phyloP scores from a whole-genome alignment of 441 rosid genomes.

The Populus tomentosa region DNA sequence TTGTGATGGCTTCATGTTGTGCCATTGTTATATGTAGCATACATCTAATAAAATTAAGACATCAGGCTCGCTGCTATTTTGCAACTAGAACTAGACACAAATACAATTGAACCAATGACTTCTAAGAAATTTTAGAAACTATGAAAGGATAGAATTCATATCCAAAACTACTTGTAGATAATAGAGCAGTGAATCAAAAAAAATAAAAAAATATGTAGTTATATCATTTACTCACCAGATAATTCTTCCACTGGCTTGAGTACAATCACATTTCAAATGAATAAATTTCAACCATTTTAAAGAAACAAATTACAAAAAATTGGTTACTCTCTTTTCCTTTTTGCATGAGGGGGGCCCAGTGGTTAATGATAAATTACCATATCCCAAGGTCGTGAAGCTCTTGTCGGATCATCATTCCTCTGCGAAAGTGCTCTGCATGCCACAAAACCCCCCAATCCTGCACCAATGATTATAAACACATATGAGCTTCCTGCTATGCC shows the following conservation, averaged over 20 bases:
- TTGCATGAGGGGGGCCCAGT: background rate
- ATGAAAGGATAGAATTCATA: background rate
- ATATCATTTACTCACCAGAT: background rate
- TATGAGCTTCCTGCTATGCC: background rate
- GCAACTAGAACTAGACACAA: background rate
- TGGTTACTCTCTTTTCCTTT: background rate
- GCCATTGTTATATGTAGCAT: background rate
- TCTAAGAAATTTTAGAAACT: background rate
- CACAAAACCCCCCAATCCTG: slow-evolving; percentile 96
- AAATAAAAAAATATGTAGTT: background rate
- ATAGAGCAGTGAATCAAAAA: background rate
- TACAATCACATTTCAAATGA: background rate
- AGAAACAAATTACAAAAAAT: slow-evolving; percentile 3
- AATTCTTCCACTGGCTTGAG: background rate
- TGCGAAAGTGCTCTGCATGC: slow-evolving; percentile 91
- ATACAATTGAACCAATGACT: background rate
- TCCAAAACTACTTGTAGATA: slow-evolving; percentile 8
- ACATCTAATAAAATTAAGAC: background rate
- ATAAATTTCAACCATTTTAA: background rate
- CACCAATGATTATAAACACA: slow-evolving; percentile 15
- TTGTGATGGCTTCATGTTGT: background rate
- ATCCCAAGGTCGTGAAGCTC: slow-evolving; percentile 99
- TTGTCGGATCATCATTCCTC: slow-evolving; percentile 82
- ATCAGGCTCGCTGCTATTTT: background rate
- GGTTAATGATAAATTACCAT: slow-evolving; percentile 33